Base-by-base conservation (phyloP, 257 asterid species). In the Solanum ossicruentum region DNA sequence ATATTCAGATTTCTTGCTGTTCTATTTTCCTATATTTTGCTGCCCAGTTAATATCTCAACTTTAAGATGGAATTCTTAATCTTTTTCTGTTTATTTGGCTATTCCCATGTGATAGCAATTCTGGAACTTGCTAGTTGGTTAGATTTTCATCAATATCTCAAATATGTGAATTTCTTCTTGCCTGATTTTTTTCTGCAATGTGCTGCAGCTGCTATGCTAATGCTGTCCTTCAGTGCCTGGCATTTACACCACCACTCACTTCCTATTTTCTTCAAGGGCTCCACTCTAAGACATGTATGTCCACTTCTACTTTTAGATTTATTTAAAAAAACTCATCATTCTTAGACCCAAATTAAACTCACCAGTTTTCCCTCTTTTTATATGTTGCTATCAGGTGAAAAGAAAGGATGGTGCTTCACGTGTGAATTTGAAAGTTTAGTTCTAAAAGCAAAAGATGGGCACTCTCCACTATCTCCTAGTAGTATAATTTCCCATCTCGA, bases 191-290 rank as follows among this genome's bases (percentile, higher is more conserved):
- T 71, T 81, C 45, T 77, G 47, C 61, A 75, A 83, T 66, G 84
- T 89, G 56, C 84, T 88, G 92, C 93, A 95, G 98, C 89, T 95
- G 98, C 85, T 95, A 93, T 73, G 98, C 97, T 51, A 95, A 95
- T 91, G 93, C 90, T 81, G 97, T 95, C 85, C 94, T 95, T 75
- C 98, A 95, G 88, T 95, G 98, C 88, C 70, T 95, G 92, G 88
- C 93, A 51, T 92, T 92, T 84, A 94, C 98, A 26, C 98, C 98
- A 13, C 98, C 98, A n/a, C 91, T 95, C 47, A 91, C 97, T 60
- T 92, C 98, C 82, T 95, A 95, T 86, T 91, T 94, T 86, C 93
- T 93, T 60, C 94, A 93, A 87, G 97, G 98, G 71, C 88, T 91
- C 80, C 98, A 95, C 88, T 90, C 93, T 36, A 92, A 89, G 91